Percentiles rank a stretch among this genome's conserved stretches.
Evolutionary conservation across 1,284 basidiomycete species (phyloP).

Genomic region (Pseudozyma tsukubaensis): DNA sequence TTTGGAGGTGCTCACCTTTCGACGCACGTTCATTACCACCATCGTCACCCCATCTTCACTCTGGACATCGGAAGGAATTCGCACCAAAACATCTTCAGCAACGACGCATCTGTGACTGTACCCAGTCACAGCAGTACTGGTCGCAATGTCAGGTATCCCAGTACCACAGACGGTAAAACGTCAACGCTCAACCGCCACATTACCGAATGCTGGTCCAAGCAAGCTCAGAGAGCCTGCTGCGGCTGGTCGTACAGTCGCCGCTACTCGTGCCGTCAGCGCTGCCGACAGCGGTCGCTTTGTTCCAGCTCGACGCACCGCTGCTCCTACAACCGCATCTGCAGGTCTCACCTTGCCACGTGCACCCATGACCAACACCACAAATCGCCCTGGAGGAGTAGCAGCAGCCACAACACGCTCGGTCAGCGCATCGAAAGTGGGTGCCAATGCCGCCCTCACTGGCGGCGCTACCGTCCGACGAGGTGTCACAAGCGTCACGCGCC

Average conservation of each 20-base stretch:
- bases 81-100: no score
- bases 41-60: no score
- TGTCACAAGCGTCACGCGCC: conserved; percentile 45
- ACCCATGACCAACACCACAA: conserved; percentile 53
- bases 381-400: conserved; percentile 23
- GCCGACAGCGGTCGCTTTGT: conserved; percentile 36
- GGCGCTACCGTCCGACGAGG: conserved; percentile 25
- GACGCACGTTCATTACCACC: not conserved
- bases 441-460: conserved; percentile 14
- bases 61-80: no score
- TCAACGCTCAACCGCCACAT: conserved; percentile 30
- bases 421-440: conserved; percentile 24
- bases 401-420: conserved; percentile 33
- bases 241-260: conserved; percentile 17
- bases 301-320: conserved; percentile 36
- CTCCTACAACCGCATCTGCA: conserved; percentile 22
- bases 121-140: not conserved
- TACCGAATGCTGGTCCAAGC: conserved; percentile 42
- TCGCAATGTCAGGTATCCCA: conserved; percentile 45
- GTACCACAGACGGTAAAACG: conserved; percentile 51
- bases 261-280: conserved; percentile 28
- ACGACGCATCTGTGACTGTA: not conserved
- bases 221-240: conserved; percentile 36
- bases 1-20: not conserved
- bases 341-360: conserved; percentile 41